These are phyloP conservation scores for Monosporozyma unispora DNA, from an alignment of 805 yeast genomes.

Conservation along the genomic window DNA sequence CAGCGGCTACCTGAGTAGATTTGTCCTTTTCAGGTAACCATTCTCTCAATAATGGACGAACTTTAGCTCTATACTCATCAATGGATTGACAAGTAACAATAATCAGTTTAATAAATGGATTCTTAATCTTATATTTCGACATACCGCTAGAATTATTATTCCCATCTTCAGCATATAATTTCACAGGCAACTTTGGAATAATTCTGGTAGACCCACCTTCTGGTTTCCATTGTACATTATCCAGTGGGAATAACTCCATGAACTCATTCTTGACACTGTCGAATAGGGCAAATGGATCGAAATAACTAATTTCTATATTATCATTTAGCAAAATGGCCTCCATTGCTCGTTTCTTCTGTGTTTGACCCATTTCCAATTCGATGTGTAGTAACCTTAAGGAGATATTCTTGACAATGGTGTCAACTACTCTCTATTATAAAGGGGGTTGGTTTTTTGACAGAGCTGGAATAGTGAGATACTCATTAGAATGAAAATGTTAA, in stretches of 20 bases:
- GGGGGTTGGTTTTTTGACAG: neutral
- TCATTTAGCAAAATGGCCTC: neutral
- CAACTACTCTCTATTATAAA: too few species aligned
- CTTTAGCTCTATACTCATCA: conserved; percentile 70
- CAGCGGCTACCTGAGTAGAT: neutral
- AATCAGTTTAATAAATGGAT: conserved; percentile 49
- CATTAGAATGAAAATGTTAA: neutral
- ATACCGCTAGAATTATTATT: neutral
- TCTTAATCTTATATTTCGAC: neutral
- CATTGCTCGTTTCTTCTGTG: neutral
- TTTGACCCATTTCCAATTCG: neutral
- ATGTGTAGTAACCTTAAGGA: neutral
- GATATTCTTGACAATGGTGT: neutral
- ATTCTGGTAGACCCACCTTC: conserved; percentile 20
- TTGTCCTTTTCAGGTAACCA: conserved; percentile 48
- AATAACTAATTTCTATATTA: conserved; percentile 22
- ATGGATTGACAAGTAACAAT: conserved; percentile 55
- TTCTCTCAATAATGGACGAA: conserved; percentile 70
- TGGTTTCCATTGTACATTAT: conserved; percentile 28
- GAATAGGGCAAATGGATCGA: conserved; percentile 30
- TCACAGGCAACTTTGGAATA: conserved; percentile 16
- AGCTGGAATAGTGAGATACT: neutral
- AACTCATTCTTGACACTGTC: conserved; percentile 25
- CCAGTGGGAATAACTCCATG: conserved; percentile 21
- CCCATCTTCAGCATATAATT: conserved; percentile 15